These are phyloP conservation scores for Kernera saxatilis DNA, from an alignment of 345 rosid species.

Conservation along the genomic window DNA sequence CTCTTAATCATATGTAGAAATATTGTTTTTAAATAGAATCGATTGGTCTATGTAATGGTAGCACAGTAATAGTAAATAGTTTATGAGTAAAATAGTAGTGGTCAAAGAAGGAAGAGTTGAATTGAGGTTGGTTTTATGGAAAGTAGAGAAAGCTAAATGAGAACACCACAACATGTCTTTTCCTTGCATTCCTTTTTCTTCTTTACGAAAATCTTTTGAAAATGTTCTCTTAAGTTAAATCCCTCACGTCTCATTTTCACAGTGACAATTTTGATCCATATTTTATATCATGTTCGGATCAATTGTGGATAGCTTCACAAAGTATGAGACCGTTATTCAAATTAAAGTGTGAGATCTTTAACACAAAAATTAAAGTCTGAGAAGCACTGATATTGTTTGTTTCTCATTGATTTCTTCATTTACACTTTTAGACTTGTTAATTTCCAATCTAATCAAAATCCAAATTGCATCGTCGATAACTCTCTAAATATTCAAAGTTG, in stretches of 20 bases:
- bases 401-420: background rate
- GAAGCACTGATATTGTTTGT: background rate
- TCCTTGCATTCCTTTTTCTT: constrained; percentile 10
- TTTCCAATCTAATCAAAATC: background rate
- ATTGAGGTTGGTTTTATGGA: constrained; percentile 16
- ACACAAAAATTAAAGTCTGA: background rate
- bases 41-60: background rate
- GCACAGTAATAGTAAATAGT: background rate
- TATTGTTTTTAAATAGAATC: background rate
- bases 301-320: background rate
- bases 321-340: background rate
- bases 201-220: constrained; percentile 1
- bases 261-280: background rate
- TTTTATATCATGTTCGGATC: background rate
- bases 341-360: background rate
- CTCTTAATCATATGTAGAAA: background rate
- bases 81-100: background rate
- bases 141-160: constrained; percentile 24
- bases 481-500: background rate
- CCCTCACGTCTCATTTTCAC: background rate
- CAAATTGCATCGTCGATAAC: background rate
- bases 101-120: constrained; percentile 30
- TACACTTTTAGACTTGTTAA: background rate
- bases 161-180: constrained; percentile 17
- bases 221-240: background rate